Conservation (phyloP, 2,329 filamentous ascomycete genomes). For the Hypoxylon sp. region DNA sequence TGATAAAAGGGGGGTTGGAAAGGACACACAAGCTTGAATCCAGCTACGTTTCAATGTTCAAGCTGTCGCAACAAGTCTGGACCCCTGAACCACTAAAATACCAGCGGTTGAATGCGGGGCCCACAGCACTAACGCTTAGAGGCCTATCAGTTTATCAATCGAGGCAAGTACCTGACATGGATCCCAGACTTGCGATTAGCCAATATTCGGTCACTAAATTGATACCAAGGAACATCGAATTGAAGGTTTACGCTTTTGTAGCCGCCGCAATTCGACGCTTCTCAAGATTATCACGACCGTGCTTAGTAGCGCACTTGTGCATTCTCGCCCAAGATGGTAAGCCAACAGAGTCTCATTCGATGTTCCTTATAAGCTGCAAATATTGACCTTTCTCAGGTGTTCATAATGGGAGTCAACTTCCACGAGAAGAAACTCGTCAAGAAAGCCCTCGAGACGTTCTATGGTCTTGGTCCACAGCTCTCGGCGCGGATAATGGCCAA, state of each 20-base stretch:
- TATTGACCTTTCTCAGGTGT: conserved; percentile 63
- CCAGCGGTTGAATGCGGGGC: conserved; percentile 37
- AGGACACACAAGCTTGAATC: conserved; percentile 42
- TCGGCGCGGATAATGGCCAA: conserved; percentile 84
- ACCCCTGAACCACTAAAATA: conserved; percentile 26
- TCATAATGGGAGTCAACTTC: conserved; percentile 89
- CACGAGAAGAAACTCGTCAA: conserved; percentile 82
- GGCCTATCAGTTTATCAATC: conserved; percentile 25
- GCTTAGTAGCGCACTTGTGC: conserved; percentile 4
- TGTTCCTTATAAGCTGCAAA: not conserved
- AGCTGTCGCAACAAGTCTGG: conserved; percentile 23
- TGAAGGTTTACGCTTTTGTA: too few relatives aligned
- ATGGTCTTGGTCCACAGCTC: conserved; percentile 77
- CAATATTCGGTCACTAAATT: conserved; percentile 15
- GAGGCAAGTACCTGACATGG: not conserved
- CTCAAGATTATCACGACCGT: conserved; percentile 14
- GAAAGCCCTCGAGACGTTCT: conserved; percentile 85
- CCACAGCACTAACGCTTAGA: conserved; percentile 21
- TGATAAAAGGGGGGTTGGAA: conserved; percentile 28
- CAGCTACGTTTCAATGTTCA: conserved; percentile 38
- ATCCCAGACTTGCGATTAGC: conserved; percentile 7
- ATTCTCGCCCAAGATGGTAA: conserved; percentile 33
- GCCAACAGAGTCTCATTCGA: not conserved
- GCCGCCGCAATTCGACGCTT: conserved; percentile 3
- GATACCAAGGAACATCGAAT: too few relatives aligned